Evolutionary conservation across 139 green algal genomes (phyloP).

Genomic region (Monoraphidium neglectum): DNA sequence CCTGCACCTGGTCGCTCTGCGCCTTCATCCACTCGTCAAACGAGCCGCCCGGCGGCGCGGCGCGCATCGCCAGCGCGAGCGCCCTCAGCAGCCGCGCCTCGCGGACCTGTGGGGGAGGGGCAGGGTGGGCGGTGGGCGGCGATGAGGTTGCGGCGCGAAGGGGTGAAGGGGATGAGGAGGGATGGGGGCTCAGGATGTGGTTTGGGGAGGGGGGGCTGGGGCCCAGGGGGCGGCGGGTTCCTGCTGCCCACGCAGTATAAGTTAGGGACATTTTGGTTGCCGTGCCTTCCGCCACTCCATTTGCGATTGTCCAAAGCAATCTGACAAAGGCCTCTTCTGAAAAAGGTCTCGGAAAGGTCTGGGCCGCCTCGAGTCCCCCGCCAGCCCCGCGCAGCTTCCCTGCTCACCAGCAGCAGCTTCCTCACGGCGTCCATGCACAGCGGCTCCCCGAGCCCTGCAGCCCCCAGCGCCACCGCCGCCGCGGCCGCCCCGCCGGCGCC

Average conservation of each 20-base stretch:
- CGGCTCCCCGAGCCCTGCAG: neutral
- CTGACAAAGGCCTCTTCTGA: too few relatives aligned
- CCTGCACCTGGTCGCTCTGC: constrained; percentile 38
- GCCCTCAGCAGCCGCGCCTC: constrained; percentile 42
- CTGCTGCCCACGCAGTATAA: too few relatives aligned
- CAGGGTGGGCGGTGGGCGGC: neutral
- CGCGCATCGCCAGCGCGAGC: constrained; percentile 57
- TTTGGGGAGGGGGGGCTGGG: too few relatives aligned
- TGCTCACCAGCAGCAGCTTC: constrained; percentile 38
- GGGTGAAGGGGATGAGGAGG: too few relatives aligned
- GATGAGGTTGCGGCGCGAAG: too few relatives aligned
- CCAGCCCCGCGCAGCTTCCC: neutral
- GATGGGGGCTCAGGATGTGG: too few relatives aligned
- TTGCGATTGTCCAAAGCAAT: too few relatives aligned
- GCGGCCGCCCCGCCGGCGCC: neutral
- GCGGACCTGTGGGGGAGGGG: constrained; percentile 11
- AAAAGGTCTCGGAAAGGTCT: too few relatives aligned
- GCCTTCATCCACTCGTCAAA: constrained; percentile 92
- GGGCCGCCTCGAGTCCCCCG: too few relatives aligned
- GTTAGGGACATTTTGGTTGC: too few relatives aligned
- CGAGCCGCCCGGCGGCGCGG: constrained; percentile 35
- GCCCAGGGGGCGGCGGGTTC: too few relatives aligned
- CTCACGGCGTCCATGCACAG: constrained; percentile 31
- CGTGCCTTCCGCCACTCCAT: too few relatives aligned
- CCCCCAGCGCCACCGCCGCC: constrained; percentile 1